phyloP scores from a whole-genome alignment of 176 grass and related monocot species.

The Avena eriantha region DNA sequence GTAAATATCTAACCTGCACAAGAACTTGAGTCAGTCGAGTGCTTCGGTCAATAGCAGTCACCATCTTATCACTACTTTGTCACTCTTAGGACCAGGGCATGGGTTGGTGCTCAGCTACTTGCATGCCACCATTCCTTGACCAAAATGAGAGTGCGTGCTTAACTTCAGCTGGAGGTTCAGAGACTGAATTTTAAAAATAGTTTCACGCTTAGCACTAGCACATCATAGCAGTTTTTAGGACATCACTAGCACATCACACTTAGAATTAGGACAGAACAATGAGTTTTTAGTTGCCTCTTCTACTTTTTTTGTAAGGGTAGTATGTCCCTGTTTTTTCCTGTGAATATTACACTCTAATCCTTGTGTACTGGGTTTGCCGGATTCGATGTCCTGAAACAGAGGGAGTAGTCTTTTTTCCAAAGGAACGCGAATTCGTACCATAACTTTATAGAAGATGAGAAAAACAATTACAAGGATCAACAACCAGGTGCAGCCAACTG shows the following conservation, averaged over 20 bases:
- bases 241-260: too few relatives aligned
- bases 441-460: too few relatives aligned
- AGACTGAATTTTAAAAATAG: background rate
- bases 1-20: too few relatives aligned
- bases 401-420: background rate
- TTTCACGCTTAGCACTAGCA: background rate
- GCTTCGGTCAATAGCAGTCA: conserved; percentile 45
- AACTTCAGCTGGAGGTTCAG: conserved; percentile 33
- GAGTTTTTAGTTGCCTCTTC: background rate
- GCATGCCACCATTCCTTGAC: conserved; percentile 35
- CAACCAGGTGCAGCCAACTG: too few relatives aligned
- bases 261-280: conserved; percentile 28
- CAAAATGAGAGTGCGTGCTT: conserved; percentile 42
- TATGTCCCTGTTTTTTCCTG: background rate
- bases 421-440: too few relatives aligned
- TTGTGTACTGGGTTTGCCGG: conserved; percentile 19
- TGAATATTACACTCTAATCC: background rate
- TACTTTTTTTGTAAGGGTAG: conserved; percentile 6
- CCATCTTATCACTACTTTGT: conserved; percentile 53
- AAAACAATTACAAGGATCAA: too few relatives aligned
- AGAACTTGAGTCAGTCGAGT: background rate
- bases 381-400: background rate
- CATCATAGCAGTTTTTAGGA: background rate
- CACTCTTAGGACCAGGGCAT: conserved; percentile 19
- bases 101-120: conserved; percentile 41